Evolutionary conservation across 768 basidiomycete genomes (phyloP), one percentile per base, ranked within the genome.

Genomic region (Tulasnella sp.): DNA sequence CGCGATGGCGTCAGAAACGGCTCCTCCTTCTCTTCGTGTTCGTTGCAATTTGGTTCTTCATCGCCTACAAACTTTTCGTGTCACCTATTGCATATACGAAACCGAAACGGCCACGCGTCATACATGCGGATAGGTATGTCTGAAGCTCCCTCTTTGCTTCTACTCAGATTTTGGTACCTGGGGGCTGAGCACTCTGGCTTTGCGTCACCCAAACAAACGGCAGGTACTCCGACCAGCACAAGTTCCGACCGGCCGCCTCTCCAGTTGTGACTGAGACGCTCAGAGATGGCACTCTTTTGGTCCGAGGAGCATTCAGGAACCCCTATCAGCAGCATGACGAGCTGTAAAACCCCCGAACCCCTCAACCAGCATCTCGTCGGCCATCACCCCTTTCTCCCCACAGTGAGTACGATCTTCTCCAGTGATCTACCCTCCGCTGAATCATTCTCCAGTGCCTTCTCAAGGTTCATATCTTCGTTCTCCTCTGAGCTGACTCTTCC

Each of bases 151-250:
- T 28, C 73, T 46, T 41, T 72, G 72, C 44, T 78, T 37, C 50
- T 58, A n/a, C 28, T 18, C 73, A 54, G 31, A 50, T 31, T 4
- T 34, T 8, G 76, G 40, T 16, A 16, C 12, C 12, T 41, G 31
- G 64, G 34, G 24, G 78, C 64, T 74, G 72, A 54, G 69, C 50
- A 40, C 42, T 77, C 40, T 18, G 34, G 37, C 34, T 44, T 48
- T 64, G 12, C 60, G 1, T 22, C 40, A 16, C 34, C n/a, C 77
- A 34, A 50, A 22, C 44, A 42, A 48, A 79, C 22, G 40, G 69
- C 72, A 96, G 95, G 82, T 96, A 96, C 84, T 95, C 94, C 18
- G 92, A 93, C 81, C 92, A 95, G 83, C 90, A 90, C 87, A 94
- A 92, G 85, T 96, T 90, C 84, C 88, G 95, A 34, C 95, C 95